A percentile compares a stretch with the other conserved stretches of the same genome.
Evolutionary conservation across 1,284 basidiomycete genomes (phyloP).

Genomic region (Heterobasidion irregulare): DNA sequence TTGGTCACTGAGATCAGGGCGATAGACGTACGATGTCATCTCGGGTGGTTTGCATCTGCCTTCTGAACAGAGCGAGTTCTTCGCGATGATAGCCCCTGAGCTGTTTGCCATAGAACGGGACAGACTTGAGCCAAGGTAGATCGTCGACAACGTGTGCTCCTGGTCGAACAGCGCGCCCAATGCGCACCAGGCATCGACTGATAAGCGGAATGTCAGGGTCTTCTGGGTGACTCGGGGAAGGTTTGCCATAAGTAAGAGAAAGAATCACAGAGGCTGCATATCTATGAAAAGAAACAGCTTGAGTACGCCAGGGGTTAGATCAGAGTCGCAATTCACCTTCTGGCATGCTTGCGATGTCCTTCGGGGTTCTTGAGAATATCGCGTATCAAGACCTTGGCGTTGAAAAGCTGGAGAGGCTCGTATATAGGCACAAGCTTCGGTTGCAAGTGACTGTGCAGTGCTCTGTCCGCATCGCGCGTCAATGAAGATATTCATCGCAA

Average conservation of each 20-base stretch:
- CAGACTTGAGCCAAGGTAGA: constrained; percentile 43
- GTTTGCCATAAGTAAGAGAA: constrained; percentile 58
- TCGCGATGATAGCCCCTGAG: constrained; percentile 44
- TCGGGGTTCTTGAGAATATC: constrained; percentile 43
- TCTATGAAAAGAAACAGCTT: constrained; percentile 20
- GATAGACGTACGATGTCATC: constrained; percentile 31
- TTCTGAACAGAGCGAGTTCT: constrained; percentile 47
- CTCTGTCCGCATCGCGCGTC: constrained; percentile 14
- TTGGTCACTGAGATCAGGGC: neutral
- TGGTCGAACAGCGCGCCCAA: constrained; percentile 43
- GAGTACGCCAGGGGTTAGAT: too few species aligned
- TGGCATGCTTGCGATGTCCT: constrained; percentile 43
- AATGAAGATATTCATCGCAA: neutral
- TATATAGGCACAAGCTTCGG: constrained; percentile 37
- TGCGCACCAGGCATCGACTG: constrained; percentile 34
- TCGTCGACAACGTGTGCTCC: constrained; percentile 52
- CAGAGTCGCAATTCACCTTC: constrained; percentile 25
- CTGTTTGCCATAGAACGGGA: constrained; percentile 50
- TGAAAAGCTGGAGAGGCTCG: constrained; percentile 33
- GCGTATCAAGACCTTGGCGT: constrained; percentile 39
- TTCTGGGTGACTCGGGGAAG: constrained; percentile 34
- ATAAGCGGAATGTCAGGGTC: constrained; percentile 52
- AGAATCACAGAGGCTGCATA: constrained; percentile 60
- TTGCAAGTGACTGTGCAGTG: constrained; percentile 46
- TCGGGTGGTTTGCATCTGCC: constrained; percentile 36